These are phyloP conservation scores for Pyrenula massariospora DNA, from an alignment of 495 filamentous ascomycete genomes.

Conservation along the genomic window DNA sequence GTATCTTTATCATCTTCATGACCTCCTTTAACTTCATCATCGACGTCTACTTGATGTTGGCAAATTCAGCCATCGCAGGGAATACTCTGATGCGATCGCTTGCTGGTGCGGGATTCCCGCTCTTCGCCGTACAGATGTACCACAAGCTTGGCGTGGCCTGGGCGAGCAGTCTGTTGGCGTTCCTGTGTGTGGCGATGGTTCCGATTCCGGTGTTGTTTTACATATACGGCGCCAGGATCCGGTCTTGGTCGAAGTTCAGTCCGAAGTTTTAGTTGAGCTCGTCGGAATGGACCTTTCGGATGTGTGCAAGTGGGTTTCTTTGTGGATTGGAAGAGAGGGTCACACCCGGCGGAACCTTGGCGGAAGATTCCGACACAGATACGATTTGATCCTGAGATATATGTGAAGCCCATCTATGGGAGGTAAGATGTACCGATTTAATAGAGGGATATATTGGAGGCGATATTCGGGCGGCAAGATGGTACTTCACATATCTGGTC, in stretches of 20 bases:
- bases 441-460: too few species aligned
- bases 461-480: too few species aligned
- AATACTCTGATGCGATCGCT: slow-evolving; percentile 31
- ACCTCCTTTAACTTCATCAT: slow-evolving; percentile 46
- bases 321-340: too few species aligned
- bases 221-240: slow-evolving; percentile 53
- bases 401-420: too few species aligned
- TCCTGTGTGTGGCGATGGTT: slow-evolving; percentile 49
- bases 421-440: too few species aligned
- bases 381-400: too few species aligned
- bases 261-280: slow-evolving; percentile 28
- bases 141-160: slow-evolving; percentile 41
- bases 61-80: slow-evolving; percentile 35
- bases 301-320: too few species aligned
- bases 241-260: slow-evolving; percentile 35
- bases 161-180: slow-evolving; percentile 54
- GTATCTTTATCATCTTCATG: slow-evolving; percentile 46
- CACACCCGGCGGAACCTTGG: too few species aligned
- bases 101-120: slow-evolving; percentile 40
- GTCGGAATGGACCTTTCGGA: too few species aligned
- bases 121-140: slow-evolving; percentile 46
- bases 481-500: too few species aligned
- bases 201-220: slow-evolving; percentile 64
- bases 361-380: too few species aligned
- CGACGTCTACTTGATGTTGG: slow-evolving; percentile 38